phyloP scores from a whole-genome alignment of 345 rosid genomes.

The Arabis alpina region DNA sequence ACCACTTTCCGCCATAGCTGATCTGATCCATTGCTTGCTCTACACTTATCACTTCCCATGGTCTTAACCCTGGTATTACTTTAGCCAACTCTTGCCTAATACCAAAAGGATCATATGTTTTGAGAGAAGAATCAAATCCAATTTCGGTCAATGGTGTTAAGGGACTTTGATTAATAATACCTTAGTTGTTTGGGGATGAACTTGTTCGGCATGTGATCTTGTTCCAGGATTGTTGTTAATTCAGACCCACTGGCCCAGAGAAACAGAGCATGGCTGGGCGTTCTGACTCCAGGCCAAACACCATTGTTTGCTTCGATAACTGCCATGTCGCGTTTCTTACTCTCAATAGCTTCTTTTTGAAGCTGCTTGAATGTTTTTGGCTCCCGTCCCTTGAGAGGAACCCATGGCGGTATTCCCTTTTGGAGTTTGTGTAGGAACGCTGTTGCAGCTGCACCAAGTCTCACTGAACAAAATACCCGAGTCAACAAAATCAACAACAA shows the following conservation, averaged over 20 bases:
- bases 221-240: conserved; percentile 69
- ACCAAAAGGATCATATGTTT: conserved; percentile 17
- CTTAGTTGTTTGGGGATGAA: conserved; percentile 85
- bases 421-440: conserved; percentile 84
- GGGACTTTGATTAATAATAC: conserved; percentile 47
- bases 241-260: conserved; percentile 97
- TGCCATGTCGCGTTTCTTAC: conserved; percentile 80
- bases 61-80: conserved; percentile 84
- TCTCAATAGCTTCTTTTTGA: conserved; percentile 83
- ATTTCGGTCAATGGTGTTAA: conserved; percentile 2
- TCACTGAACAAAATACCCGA: conserved; percentile 52
- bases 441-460: conserved; percentile 88
- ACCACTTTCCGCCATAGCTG: conserved; percentile 85
- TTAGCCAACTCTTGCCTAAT: conserved; percentile 63
- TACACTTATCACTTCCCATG: conserved; percentile 93
- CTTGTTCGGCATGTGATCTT: conserved; percentile 94
- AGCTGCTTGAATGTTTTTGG: conserved; percentile 76
- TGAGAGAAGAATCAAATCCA: conserved; percentile 14
- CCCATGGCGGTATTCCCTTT: conserved; percentile 91
- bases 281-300: conserved; percentile 88
- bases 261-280: conserved; percentile 84
- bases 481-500: conserved; percentile 5
- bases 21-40: conserved; percentile 97
- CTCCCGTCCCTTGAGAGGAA: conserved; percentile 78
- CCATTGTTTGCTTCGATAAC: conserved; percentile 88